Base-by-base conservation (phyloP, 805 yeast species). In the Suhomyces pyralidae region DNA sequence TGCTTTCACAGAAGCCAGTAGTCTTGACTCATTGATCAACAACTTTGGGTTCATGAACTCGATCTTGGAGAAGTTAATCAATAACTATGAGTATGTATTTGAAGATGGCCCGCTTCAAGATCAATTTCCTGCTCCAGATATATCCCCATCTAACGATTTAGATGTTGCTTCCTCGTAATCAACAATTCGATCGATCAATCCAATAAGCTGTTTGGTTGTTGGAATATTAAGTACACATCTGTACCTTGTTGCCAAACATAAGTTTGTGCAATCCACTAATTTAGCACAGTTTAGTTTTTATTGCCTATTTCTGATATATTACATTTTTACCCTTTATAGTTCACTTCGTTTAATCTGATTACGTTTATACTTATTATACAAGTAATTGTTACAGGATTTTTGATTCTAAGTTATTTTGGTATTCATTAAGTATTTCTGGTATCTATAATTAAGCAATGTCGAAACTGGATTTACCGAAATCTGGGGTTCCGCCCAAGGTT, bases 41-140 rank as follows among this genome's bases (percentile, higher is more conserved):
- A 77, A 73, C 54, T 81, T 82, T 63, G 85, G 86, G 5, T 69
- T 80, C 52, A 80, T 81, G 79, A 81, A 80, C 55, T 74, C 73
- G 28, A 67, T 81, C 22, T 71, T 83, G 57, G 86, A 81, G 59
- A 79, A 72, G 58, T 66, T 81, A 64, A 77, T 81, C 28, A 61
- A 62, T 15, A 68, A 80, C 50, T 79, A 70, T 61, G 73, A 71
- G n/a, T 55, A 50, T 9, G 65, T 79, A 9, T 78, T 78, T 59
- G 66, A 62, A 26, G 58, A 56, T 17, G 43, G 26, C n/a, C 53
- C 48, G 25, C 15, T 32, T 46, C n/a, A 36, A 10, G 49, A 46
- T 7, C 28, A 45, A 5, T 36, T 34, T 10, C 49, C 49, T 6
- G 24, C 38, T n/a, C 49, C 43, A 46, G 43, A 46, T 24, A 22